A percentile compares a stretch with the other conserved stretches of the same genome.
Conservation (phyloP, 2,329 filamentous ascomycete species). For the Aspergillus flavus region DNA sequence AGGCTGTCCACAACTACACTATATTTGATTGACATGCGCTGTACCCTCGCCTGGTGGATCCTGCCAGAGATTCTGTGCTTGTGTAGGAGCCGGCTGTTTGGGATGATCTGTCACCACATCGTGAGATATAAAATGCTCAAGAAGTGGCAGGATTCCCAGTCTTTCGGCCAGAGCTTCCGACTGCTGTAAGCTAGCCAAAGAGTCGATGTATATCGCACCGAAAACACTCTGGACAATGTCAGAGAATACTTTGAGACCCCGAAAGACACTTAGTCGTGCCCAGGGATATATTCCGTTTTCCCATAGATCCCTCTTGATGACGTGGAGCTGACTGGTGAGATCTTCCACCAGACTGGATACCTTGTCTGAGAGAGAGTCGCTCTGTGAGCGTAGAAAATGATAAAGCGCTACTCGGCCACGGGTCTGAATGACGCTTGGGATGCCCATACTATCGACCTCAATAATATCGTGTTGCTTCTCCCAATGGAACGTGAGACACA, state of each 20-base stretch:
- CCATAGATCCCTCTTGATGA: neutral
- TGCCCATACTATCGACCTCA: neutral
- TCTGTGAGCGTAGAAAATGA: neutral
- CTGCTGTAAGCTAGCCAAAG: neutral
- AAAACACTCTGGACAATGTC: neutral
- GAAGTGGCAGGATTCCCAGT: neutral
- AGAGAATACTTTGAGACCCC: neutral
- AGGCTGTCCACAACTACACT: neutral
- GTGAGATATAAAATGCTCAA: neutral
- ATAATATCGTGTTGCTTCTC: neutral
- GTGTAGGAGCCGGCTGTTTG: neutral
- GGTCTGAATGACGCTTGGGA: neutral
- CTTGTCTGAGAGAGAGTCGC: neutral
- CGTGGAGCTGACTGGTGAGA: neutral
- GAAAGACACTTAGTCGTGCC: neutral
- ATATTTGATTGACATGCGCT: neutral
- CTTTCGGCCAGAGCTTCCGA: neutral
- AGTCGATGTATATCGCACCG: neutral
- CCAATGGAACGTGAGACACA: neutral
- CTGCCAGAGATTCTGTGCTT: neutral
- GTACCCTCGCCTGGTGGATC: neutral
- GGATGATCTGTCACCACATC: neutral
- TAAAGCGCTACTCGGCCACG: neutral
- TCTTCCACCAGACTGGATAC: fast-evolving
- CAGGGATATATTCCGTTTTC: neutral